Evolutionary conservation across 2,329 filamentous ascomycete species (phyloP), one percentile per base, ranked within the genome.

Genomic region (Neoascochyta sp.): DNA sequence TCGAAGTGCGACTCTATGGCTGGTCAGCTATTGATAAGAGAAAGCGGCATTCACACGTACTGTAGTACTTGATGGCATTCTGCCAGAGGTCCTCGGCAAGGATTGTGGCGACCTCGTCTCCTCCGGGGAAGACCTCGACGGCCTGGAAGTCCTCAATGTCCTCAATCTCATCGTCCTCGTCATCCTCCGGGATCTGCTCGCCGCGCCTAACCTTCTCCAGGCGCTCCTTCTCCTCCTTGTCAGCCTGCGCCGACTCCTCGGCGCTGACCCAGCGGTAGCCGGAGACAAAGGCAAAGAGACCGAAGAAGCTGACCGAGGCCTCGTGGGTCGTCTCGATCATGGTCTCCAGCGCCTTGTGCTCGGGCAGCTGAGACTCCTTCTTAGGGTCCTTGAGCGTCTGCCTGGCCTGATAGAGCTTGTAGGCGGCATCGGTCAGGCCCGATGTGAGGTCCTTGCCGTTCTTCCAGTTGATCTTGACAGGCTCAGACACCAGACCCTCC

Each of bases 71-170:
- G 62, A 94, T 81, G 35, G 89, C 90, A 42, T 80, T 79, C 26
- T 86, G 85, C 81, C 83, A 95, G 29, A 96, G 69, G 49, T 96
- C 90, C 58, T 96, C 89, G 7, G 83, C 79, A 47, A 96, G 72
- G 38, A 80, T 74, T 41, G 87, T 74, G 21, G 88, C 89, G 26
- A 96, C 64, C 40, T 89, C 83, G 47, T 93, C 87, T 13, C 86
- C 90, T 23, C 80, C 79, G n/a, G 85, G 83, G 71, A 92, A 95
- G 49, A 94, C 82, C 65, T 95, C 90, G 26, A 82, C 74, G 31
- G 81, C 78, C 39, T 81, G 75, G 46, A 82, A 75, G 42, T 81
- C 76, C 16, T 75, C 72, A 0, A 80, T 75, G 0, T 80, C 76
- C 0, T 84, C 73, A 0, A 80, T 75, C 0, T 81, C 75, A 0